Base-by-base conservation (phyloP, 768 basidiomycete genomes). In the Fomitopsis pulvina region DNA sequence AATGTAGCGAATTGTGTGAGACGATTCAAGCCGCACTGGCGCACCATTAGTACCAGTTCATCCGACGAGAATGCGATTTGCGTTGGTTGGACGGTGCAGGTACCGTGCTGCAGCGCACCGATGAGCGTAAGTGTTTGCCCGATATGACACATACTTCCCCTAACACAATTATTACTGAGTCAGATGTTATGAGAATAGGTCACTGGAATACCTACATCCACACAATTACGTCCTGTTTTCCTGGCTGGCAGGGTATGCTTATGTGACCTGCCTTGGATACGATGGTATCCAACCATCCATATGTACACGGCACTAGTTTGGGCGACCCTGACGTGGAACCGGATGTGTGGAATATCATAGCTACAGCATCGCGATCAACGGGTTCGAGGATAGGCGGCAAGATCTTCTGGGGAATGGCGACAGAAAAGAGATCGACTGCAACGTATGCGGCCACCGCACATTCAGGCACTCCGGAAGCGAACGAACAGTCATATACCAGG, bases 131-230 rank as follows among this genome's bases (percentile, higher is more conserved):
- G 86, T 37, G 75, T 79, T 65, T 88, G 85, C 25, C 68, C 87
- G 53, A 88, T 88, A 66, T 88, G 87, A 62, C 83, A 87, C 84
- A 89, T 85, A 71, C 83, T 85, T 50, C 87, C 86, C 73, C 85
- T 87, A 48, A 56, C 51, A 63, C 53, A 43, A 55, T 51, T 54
- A 60, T 70, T 56, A 69, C 63, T 67, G 60, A 71, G 39, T n/a
- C n/a, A n/a, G 18, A 32, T 32, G 30, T 32, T 16, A 16, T 18
- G 14, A 6, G 7, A 12, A 37, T 16, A 4, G 34, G 14, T 38
- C 26, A 57, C 59, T 60, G 45, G 41, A 53, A 44, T 47, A 74
- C 83, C 68, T 57, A 86, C 86, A 88, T 83, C 78, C 79, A 85
- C 6, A 77, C 74, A 18, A 79, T 77, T 53, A 89, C 81, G 58